These are phyloP conservation scores for Tylopilus plumbeoviolaceoides DNA, from an alignment of 768 basidiomycete genomes.

Conservation along the genomic window DNA sequence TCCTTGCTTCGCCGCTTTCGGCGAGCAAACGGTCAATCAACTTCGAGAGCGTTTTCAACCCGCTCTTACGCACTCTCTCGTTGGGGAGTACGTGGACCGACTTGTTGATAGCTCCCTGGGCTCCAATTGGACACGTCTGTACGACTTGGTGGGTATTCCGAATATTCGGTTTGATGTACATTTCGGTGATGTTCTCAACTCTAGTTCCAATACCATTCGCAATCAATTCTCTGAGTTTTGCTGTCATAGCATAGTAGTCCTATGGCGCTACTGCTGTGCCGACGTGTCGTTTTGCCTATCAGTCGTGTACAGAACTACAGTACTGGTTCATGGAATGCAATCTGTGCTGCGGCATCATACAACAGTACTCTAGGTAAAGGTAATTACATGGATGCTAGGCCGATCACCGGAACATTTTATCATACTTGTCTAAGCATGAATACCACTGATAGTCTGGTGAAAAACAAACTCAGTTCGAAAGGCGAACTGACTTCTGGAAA, in stretches of 20 bases:
- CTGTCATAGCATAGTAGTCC: neutral
- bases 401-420: conserved; percentile 46
- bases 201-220: conserved; percentile 92
- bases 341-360: neutral
- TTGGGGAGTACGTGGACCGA: conserved; percentile 86
- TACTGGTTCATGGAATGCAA: neutral
- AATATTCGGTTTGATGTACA: neutral
- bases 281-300: neutral
- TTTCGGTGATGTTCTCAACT: conserved; percentile 1
- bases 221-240: conserved; percentile 66
- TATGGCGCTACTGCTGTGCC: neutral
- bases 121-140: conserved; percentile 91
- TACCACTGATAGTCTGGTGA: conserved; percentile 76
- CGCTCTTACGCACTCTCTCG: conserved; percentile 74
- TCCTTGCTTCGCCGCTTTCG: conserved; percentile 87
- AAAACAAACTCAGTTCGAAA: conserved; percentile 1
- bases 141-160: conserved; percentile 73
- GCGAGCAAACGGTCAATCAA: conserved; percentile 84
- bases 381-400: neutral
- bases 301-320: conserved; percentile 3
- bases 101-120: conserved; percentile 88
- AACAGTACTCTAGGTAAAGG: neutral
- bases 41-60: conserved; percentile 94
- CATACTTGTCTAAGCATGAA: conserved; percentile 80
- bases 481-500: neutral